Evolutionary conservation across 2,329 filamentous ascomycete species (phyloP).

Genomic region (Penicillium olsonii): DNA sequence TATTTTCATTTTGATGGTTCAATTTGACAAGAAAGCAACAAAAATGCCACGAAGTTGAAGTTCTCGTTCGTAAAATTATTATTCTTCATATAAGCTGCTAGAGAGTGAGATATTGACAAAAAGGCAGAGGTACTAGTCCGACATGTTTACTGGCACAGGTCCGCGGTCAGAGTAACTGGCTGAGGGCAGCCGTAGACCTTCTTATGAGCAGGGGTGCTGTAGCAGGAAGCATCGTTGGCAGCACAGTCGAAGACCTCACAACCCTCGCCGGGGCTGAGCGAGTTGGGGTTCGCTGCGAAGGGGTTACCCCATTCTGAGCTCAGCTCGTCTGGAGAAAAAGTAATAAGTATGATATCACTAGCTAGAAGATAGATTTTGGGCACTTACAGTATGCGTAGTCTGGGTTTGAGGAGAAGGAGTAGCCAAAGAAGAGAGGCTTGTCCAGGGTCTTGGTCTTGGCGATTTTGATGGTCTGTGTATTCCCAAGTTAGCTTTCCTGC

Average conservation of each 20-base stretch:
- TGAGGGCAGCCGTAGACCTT: conserved; percentile 28
- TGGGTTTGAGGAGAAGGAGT: conserved; percentile 27
- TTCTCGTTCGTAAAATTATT: too few relatives aligned
- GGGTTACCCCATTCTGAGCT: conserved; percentile 28
- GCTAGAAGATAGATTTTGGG: conserved; percentile 7
- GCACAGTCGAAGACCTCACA: conserved; percentile 27
- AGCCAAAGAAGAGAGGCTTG: conserved; percentile 29
- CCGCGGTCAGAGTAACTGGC: conserved; percentile 24
- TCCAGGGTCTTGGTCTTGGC: conserved; percentile 30
- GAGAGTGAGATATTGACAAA: too few relatives aligned
- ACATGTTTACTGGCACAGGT: conserved; percentile 25
- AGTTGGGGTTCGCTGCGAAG: conserved; percentile 24
- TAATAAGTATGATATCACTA: too few relatives aligned
- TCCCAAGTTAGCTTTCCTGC: conserved; percentile 15
- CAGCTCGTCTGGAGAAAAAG: conserved; percentile 22
- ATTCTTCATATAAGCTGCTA: too few relatives aligned
- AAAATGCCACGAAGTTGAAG: too few relatives aligned
- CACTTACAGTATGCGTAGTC: conserved; percentile 28
- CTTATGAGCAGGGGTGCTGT: conserved; percentile 26
- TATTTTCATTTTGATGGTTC: too few relatives aligned
- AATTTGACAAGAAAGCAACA: too few relatives aligned
- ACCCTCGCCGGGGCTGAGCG: conserved; percentile 27
- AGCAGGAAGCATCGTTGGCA: conserved; percentile 25
- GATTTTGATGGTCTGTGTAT: conserved; percentile 26
- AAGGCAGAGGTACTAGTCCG: too few relatives aligned